Evolutionary conservation across 1,284 basidiomycete genomes (phyloP), one percentile per base, ranked within the genome.

Genomic region (Trametes sp.): DNA sequence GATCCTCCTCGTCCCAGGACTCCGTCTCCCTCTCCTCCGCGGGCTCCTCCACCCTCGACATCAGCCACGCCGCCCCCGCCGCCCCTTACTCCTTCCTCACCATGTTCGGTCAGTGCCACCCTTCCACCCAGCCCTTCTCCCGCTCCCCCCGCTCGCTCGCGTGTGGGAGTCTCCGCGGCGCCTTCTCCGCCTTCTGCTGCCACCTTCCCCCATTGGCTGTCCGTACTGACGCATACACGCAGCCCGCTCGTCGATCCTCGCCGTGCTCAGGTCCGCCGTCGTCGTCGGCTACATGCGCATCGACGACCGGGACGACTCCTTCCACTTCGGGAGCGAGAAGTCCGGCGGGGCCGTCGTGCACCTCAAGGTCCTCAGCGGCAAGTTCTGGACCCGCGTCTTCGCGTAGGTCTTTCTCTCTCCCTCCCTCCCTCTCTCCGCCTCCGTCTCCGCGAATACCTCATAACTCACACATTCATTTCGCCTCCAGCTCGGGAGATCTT

Each of bases 381-480:
- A 87, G 69, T 96, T 96, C 74, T 96, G 94, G 94, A 80, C 88
- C 46, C 86, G 94, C 49, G 80, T 92, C 45, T 78, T 91, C 63
- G 73, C 89, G 87, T 89, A 74, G 73, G 87, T 79, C 57, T 41
- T 5, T 35, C 38, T 50, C 63, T 55, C 61, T 35, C 38, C 42
- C 6, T 35, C 54, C 52, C 49, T 33, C 31, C 11, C 38, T 50
- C 62, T 55, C 61, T 31, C 31, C 19, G 19, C 16, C 10, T 28
- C 14, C 35, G 51, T 13, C 31, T 13, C 35, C 24, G 7, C 19
- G 52, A 31, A 21, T 38, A 16, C 23, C 57, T n/a, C n/a, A 11
- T 16, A 6, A 13, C 31, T 5, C 31, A 10, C 48, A 35, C 56
- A 23, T 46, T 46, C 45, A 14, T 26, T 26, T 45, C 44, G 23